A percentile compares a stretch with the other conserved stretches of the same genome.
These are phyloP conservation scores for Ogataea corticis DNA, from an alignment of 805 yeast genomes.

Conservation along the genomic window DNA sequence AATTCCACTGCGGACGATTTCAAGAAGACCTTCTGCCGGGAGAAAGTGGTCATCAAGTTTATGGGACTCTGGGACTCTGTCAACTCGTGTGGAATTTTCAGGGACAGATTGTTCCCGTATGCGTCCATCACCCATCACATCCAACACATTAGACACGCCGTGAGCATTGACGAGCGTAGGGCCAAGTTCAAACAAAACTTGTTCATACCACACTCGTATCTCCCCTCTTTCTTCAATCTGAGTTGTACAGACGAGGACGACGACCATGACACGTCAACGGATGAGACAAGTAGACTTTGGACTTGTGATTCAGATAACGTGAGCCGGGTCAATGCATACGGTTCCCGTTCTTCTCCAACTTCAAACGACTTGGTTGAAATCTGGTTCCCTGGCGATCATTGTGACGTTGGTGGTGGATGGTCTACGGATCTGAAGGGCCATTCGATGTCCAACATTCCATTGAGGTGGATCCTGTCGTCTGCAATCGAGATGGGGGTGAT, in stretches of 20 bases:
- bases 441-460: conserved; percentile 47
- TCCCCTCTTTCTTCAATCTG: conserved; percentile 26
- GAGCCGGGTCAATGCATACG: conserved; percentile 25
- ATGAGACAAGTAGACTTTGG: background rate
- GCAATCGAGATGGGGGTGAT: conserved; percentile 51
- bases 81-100: conserved; percentile 61
- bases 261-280: background rate
- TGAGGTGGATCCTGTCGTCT: conserved; percentile 62
- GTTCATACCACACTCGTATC: conserved; percentile 45
- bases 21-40: conserved; percentile 50
- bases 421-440: conserved; percentile 45
- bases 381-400: conserved; percentile 72
- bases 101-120: conserved; percentile 60
- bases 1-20: conserved; percentile 53
- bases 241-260: conserved; percentile 14
- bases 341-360: conserved; percentile 5
- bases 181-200: conserved; percentile 61
- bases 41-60: conserved; percentile 47
- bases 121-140: conserved; percentile 52
- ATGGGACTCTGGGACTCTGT: conserved; percentile 73
- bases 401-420: conserved; percentile 75
- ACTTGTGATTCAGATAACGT: conserved; percentile 12
- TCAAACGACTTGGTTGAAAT: conserved; percentile 47
- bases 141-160: conserved; percentile 64
- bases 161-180: conserved; percentile 66